Base-by-base conservation (phyloP, 208 protist species). In the Leishmania tarentolae region DNA sequence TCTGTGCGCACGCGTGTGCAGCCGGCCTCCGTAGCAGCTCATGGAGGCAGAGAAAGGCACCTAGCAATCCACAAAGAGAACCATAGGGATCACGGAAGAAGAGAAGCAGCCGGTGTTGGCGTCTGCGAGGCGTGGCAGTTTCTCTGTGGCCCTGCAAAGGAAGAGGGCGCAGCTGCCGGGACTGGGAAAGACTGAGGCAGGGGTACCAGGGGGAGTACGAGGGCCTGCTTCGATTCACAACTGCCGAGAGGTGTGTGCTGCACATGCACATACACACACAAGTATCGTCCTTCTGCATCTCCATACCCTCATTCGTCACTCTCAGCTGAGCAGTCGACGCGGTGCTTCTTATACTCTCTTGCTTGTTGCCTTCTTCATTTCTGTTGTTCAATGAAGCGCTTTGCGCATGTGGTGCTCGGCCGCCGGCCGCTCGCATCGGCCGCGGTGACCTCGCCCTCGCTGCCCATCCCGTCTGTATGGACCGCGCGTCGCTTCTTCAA, bases 401-500 rank as follows among this genome's bases (percentile, higher is more conserved):
- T 75, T 78, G 71, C 31, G 3, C 68, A 37, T 35, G 66, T 61
- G 19, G 56, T 68, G 52, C 76, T 76, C 3, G 75, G 81, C 15
- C 71, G 71, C 42, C 71, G 76, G 47, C 68, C 24, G 68, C 68
- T 53, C 0, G 68, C 52, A 19, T 9, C 61, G 21, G 15, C 42
- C 3, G 15, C 47, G 0, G 19, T 61, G 42, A 46, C 77, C 28
- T 31, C 46, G 21, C 42, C 50, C 37, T 53, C 73, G n/a, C 59
- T 40, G 15, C 17, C 61, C 35, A 46, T 2, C 21, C 63, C 74
- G 35, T 61, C 77, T 17, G 37, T 88, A 53, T 78, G 75, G 80
- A 79, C 31, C 28, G 47, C 84, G 19, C 84, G 87, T 46, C 91
- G 91, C 46, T 81, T 61, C 63, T 97, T 97, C 85, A 86, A 87